phyloP scores from a whole-genome alignment of 495 filamentous ascomycete genomes.

The Penicillium odoratum region DNA sequence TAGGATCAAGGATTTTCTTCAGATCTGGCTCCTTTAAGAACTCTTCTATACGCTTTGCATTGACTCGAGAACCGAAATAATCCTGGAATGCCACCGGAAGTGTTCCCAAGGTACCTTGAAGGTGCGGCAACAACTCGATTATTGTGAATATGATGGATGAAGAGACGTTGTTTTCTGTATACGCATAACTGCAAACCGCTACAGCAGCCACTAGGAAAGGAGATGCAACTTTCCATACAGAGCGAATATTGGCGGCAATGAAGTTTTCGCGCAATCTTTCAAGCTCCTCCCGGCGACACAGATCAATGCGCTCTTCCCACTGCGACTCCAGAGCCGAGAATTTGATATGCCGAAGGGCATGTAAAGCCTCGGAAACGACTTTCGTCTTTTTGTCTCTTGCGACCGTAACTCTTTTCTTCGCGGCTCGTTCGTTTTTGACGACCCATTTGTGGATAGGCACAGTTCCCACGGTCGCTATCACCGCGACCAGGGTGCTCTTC shows the following conservation, averaged over 20 bases:
- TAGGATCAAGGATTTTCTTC: neutral
- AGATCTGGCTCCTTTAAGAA: neutral
- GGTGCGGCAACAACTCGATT: neutral
- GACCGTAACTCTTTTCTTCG: neutral
- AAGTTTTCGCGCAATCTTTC: neutral
- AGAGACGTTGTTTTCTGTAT: neutral
- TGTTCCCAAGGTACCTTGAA: neutral
- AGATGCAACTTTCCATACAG: conserved; percentile 1
- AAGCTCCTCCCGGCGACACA: neutral
- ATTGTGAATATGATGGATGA: neutral
- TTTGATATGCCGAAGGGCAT: neutral
- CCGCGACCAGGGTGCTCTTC: neutral
- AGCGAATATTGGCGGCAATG: conserved; percentile 1
- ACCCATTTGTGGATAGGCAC: neutral
- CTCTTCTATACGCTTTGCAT: neutral
- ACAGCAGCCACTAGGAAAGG: neutral
- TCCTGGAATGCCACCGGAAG: neutral
- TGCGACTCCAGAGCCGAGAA: neutral
- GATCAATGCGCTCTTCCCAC: conserved; percentile 1
- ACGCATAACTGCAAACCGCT: neutral
- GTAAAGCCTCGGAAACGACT: neutral
- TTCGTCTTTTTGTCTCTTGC: conserved; percentile 4
- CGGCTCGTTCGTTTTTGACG: neutral
- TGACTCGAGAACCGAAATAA: neutral
- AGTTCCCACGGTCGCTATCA: neutral